A percentile compares a stretch with the other conserved stretches of the same genome.
Conservation (phyloP, 1,284 basidiomycete species). For the Inonotus hispidus region DNA sequence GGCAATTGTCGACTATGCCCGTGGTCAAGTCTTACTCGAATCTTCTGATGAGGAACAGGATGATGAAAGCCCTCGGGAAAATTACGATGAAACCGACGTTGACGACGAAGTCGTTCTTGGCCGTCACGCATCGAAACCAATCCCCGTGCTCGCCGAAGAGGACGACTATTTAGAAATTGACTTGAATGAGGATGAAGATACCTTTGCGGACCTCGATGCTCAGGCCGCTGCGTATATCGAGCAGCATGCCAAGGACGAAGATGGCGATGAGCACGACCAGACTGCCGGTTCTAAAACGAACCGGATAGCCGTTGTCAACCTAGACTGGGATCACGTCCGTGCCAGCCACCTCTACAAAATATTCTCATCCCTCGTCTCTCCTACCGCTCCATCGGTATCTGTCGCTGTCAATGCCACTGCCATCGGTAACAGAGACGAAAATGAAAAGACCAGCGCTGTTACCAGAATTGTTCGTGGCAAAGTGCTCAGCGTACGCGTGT, state of each 20-base stretch:
- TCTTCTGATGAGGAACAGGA: conserved; percentile 68
- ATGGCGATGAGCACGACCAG: conserved; percentile 21
- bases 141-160: conserved; percentile 35
- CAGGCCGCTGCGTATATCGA: conserved; percentile 63
- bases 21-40: conserved; percentile 81
- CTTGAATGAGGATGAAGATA: conserved; percentile 76
- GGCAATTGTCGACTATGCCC: conserved; percentile 74
- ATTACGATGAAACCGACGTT: conserved; percentile 44
- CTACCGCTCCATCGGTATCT: conserved; percentile 49
- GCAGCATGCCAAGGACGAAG: conserved; percentile 35
- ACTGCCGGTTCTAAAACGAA: conserved; percentile 46
- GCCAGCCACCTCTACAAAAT: conserved; percentile 91
- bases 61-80: conserved; percentile 31
- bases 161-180: conserved; percentile 44
- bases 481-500: conserved; percentile 76
- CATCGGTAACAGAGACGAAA: conserved; percentile 1
- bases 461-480: conserved; percentile 46
- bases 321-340: conserved; percentile 98
- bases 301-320: conserved; percentile 88
- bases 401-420: conserved; percentile 27
- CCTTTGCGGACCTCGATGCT: conserved; percentile 66
- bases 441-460: conserved; percentile 23
- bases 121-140: conserved; percentile 35
- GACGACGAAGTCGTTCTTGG: conserved; percentile 49
- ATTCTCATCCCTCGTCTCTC: conserved; percentile 81